phyloP scores from a whole-genome alignment of 208 protist genomes.

The Endotrypanum monterogeii region DNA sequence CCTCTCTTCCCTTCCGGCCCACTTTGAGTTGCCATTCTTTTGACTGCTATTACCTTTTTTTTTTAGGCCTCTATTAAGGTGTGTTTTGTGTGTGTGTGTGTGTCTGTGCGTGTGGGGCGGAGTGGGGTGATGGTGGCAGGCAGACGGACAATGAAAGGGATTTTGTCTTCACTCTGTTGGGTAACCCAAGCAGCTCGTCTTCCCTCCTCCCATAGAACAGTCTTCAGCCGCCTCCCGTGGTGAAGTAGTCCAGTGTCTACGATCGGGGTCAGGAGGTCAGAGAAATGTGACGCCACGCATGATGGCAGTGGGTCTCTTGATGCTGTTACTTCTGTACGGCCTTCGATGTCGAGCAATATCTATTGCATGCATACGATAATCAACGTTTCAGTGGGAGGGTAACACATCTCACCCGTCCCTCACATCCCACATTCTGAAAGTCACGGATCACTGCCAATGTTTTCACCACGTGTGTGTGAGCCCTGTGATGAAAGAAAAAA shows the following conservation, averaged over 20 bases:
- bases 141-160: neutral
- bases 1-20: no score
- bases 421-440: conserved; percentile 1
- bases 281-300: neutral
- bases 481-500: no score
- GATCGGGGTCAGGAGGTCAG: neutral
- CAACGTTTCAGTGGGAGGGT: neutral
- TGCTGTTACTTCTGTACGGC: neutral
- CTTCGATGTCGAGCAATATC: no score
- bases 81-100: no score
- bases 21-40: no score
- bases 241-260: neutral
- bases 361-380: no score
- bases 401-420: neutral
- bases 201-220: neutral
- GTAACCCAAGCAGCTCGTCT: neutral
- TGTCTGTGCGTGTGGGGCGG: no score
- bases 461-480: no score
- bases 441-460: neutral
- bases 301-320: neutral
- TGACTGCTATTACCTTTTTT: no score
- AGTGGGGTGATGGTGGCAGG: no score
- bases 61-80: no score
- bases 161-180: neutral
- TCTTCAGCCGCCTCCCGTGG: neutral